Evolutionary conservation across 495 filamentous ascomycete genomes (phyloP).

Genomic region (Annulohypoxylon maeteangense): DNA sequence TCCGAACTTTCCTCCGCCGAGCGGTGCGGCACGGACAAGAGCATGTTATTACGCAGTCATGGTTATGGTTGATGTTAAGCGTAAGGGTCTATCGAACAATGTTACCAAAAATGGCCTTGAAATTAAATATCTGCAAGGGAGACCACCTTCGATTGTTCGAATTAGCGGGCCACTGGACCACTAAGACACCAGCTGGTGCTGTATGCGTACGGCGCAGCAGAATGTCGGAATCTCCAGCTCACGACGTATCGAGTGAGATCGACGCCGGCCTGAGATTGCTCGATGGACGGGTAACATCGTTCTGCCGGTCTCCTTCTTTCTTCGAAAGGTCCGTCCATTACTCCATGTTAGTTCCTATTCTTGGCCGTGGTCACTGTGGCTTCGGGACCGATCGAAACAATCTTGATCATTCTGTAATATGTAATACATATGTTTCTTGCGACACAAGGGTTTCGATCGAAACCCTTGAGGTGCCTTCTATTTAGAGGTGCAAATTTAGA

Average conservation of each 20-base stretch:
- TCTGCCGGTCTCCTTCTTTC: constrained; percentile 5
- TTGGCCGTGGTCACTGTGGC: constrained; percentile 27
- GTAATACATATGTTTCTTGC: constrained; percentile 33
- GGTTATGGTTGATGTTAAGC: constrained; percentile 1
- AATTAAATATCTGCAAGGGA: constrained; percentile 11
- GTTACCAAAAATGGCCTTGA: constrained; percentile 22
- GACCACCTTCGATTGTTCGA: constrained; percentile 1
- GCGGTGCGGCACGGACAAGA: constrained; percentile 29
- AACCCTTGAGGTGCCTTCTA: constrained; percentile 19
- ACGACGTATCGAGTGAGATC: constrained; percentile 36
- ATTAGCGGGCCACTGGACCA: constrained; percentile 4
- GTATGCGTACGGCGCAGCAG: constrained; percentile 38
- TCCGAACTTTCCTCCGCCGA: constrained; percentile 10
- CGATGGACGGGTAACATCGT: constrained; percentile 38
- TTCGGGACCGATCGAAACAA: constrained; percentile 42
- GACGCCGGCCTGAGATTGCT: constrained; percentile 38
- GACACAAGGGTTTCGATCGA: constrained; percentile 20
- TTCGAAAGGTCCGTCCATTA: constrained; percentile 4
- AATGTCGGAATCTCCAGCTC: constrained; percentile 27
- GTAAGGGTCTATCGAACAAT: constrained; percentile 31
- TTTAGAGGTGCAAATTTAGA: constrained; percentile 35
- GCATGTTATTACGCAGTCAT: constrained; percentile 19
- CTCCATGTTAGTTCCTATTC: constrained; percentile 18
- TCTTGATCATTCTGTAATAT: constrained; percentile 13
- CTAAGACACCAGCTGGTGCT: constrained; percentile 9